A percentile compares a stretch with the other conserved stretches of the same genome.
phyloP scores from a whole-genome alignment of 1,284 basidiomycete genomes.

The Golubevia sp. region DNA sequence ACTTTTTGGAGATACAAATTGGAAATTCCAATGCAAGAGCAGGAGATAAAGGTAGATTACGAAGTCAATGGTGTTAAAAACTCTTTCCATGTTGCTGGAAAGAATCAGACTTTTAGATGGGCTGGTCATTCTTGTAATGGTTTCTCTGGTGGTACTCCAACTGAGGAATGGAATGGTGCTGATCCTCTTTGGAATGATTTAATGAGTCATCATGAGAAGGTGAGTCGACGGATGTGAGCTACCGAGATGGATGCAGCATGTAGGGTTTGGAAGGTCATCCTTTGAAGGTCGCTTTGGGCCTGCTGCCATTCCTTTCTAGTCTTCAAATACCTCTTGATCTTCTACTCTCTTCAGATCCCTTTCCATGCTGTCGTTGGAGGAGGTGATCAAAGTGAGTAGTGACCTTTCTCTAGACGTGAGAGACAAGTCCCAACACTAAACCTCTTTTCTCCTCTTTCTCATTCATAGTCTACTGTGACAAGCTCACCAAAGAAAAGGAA shows the following conservation, averaged over 20 bases:
- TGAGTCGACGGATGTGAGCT: too few species aligned
- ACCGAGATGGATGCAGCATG: too few species aligned
- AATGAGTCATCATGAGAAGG: constrained; percentile 33
- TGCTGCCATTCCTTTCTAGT: too few species aligned
- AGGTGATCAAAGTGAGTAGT: constrained; percentile 45
- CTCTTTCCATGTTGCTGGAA: constrained; percentile 47
- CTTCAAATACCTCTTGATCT: too few species aligned
- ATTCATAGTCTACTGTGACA: constrained; percentile 46
- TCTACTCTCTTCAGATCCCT: constrained; percentile 15
- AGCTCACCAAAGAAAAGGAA: constrained; percentile 41
- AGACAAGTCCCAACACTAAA: background rate
- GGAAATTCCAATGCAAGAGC: constrained; percentile 39
- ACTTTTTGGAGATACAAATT: constrained; percentile 60
- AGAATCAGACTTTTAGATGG: constrained; percentile 55
- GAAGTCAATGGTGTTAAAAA: constrained; percentile 39
- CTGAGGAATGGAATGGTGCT: constrained; percentile 43
- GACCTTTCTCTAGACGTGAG: too few species aligned
- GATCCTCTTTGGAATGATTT: constrained; percentile 57
- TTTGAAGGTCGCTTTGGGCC: too few species aligned
- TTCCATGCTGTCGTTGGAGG: constrained; percentile 58
- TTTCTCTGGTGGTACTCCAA: constrained; percentile 39
- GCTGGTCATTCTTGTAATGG: constrained; percentile 58
- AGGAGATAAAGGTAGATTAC: constrained; percentile 45
- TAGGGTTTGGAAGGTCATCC: too few species aligned
- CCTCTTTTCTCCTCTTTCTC: background rate